These are phyloP conservation scores for Didymella exigua DNA, from an alignment of 2,329 filamentous ascomycete genomes.

Conservation along the genomic window DNA sequence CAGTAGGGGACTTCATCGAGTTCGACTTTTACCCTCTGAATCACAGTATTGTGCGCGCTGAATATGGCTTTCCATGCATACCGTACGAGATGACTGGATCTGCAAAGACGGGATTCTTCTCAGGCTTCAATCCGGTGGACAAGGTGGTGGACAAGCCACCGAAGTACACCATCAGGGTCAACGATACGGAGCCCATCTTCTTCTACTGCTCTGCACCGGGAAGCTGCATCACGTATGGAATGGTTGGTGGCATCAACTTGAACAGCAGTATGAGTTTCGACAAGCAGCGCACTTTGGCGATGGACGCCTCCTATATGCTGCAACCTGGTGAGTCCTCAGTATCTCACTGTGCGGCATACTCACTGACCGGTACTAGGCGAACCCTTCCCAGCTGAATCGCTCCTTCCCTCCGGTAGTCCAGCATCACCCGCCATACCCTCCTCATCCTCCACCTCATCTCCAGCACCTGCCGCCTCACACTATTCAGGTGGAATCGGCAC, in stretches of 20 bases:
- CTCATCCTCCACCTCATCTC: slow-evolving; percentile 1
- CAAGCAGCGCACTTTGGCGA: slow-evolving; percentile 33
- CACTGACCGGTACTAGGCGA: slow-evolving; percentile 25
- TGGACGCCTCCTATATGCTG: slow-evolving; percentile 36
- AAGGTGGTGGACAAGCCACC: slow-evolving; percentile 30
- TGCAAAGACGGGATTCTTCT: slow-evolving; percentile 38
- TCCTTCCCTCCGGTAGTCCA: slow-evolving; percentile 15
- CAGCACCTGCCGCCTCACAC: background rate
- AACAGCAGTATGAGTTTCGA: slow-evolving; percentile 32
- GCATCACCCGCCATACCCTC: background rate
- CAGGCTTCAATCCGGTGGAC: slow-evolving; percentile 37
- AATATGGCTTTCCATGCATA: slow-evolving; percentile 50
- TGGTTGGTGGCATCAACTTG: slow-evolving; percentile 79
- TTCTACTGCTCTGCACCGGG: slow-evolving; percentile 60
- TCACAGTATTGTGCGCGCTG: slow-evolving; percentile 51
- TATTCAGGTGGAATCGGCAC: slow-evolving; percentile 29
- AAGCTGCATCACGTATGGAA: slow-evolving; percentile 68
- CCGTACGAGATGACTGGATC: slow-evolving; percentile 44
- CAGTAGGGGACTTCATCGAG: slow-evolving; percentile 48
- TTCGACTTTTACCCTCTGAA: slow-evolving; percentile 52
- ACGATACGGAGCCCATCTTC: slow-evolving; percentile 43
- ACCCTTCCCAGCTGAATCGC: slow-evolving; percentile 37
- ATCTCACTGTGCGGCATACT: background rate
- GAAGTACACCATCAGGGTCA: slow-evolving; percentile 36
- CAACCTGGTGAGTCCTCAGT: slow-evolving; percentile 21